Evolutionary conservation across 306 rosid species (phyloP).

Genomic region (Canavalia gladiata): DNA sequence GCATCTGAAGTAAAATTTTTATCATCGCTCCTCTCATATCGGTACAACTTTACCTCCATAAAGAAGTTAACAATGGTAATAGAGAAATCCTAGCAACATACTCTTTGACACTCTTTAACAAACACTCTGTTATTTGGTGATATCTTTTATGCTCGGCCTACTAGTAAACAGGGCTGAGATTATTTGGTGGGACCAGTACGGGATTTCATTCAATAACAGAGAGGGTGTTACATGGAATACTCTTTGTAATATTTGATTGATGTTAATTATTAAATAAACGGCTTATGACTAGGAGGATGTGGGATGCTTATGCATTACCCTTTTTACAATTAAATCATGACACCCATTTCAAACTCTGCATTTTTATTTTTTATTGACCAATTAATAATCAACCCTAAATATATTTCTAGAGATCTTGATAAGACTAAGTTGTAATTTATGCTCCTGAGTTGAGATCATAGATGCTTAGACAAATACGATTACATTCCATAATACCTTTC

Average conservation of each 20-base stretch:
- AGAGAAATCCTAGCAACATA: background rate
- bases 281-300: background rate
- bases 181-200: background rate
- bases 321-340: constrained; percentile 18
- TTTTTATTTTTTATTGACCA: background rate
- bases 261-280: constrained; percentile 25
- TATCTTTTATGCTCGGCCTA: background rate
- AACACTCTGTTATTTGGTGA: background rate
- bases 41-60: constrained; percentile 6
- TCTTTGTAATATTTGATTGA: constrained; percentile 16
- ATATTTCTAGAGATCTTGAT: constrained; percentile 30
- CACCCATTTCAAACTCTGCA: constrained; percentile 25
- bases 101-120: background rate
- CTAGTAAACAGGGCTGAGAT: background rate
- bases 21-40: background rate
- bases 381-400: background rate
- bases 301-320: constrained; percentile 8
- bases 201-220: background rate
- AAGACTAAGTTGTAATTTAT: constrained; percentile 14
- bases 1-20: constrained; percentile 21
- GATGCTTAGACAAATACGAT: background rate
- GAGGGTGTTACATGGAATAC: background rate
- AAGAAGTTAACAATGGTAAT: constrained; percentile 14
- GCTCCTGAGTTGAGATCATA: background rate
- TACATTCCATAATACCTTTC: constrained; percentile 2